These are phyloP conservation scores for Kodamaea sp. DNA, from an alignment of 1,139 yeast species.

Conservation along the genomic window DNA sequence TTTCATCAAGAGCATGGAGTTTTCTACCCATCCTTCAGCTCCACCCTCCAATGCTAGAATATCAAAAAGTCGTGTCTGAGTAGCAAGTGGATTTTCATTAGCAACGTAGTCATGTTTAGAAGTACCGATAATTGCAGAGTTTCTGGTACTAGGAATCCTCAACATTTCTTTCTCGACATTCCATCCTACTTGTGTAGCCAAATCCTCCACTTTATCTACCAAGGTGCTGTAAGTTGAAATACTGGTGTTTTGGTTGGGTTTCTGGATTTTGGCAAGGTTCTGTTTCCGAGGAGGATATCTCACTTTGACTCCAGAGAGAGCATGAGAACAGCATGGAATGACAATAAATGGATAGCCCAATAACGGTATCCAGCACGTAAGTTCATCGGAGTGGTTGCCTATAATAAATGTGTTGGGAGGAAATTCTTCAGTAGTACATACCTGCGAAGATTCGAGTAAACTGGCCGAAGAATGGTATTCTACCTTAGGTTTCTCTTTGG, in stretches of 20 bases:
- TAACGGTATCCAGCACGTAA: constrained; percentile 94
- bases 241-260: constrained; percentile 12
- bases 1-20: constrained; percentile 66
- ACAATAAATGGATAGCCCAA: constrained; percentile 85
- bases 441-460: constrained; percentile 56
- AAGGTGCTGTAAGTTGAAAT: constrained; percentile 75
- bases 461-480: constrained; percentile 47
- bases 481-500: constrained; percentile 1
- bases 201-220: constrained; percentile 78
- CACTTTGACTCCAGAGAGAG: constrained; percentile 71
- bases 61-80: constrained; percentile 50
- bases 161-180: constrained; percentile 79
- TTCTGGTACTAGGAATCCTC: constrained; percentile 92
- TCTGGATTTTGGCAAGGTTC: background rate
- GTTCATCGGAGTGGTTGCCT: constrained; percentile 94
- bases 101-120: constrained; percentile 23
- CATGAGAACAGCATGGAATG: constrained; percentile 94
- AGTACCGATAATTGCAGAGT: constrained; percentile 83
- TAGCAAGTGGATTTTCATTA: constrained; percentile 28
- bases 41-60: constrained; percentile 77
- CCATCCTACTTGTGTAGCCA: constrained; percentile 79
- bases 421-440: constrained; percentile 65
- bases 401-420: constrained; percentile 75
- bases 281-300: constrained; percentile 54
- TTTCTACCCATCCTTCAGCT: constrained; percentile 87